Percentiles rank a stretch among this genome's conserved stretches.
These are phyloP conservation scores for Orbilia brochopaga DNA, from an alignment of 2,329 filamentous ascomycete genomes.

Conservation along the genomic window DNA sequence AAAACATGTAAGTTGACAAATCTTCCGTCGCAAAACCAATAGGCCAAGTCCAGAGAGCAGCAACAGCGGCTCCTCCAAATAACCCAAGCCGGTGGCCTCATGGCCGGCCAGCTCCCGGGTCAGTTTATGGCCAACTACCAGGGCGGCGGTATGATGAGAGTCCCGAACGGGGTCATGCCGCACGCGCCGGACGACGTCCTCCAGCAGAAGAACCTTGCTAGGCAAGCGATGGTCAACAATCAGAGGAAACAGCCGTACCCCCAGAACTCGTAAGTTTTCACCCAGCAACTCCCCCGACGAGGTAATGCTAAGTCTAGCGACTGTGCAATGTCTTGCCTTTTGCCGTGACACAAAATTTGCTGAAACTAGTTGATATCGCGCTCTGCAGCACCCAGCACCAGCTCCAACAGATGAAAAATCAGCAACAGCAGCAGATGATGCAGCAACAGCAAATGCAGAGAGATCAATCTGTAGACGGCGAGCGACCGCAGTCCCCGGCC, in stretches of 20 bases:
- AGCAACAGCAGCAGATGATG: slow-evolving; percentile 70
- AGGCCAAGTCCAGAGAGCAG: slow-evolving; percentile 71
- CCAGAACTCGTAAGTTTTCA: slow-evolving; percentile 45
- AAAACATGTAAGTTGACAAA: slow-evolving; percentile 53
- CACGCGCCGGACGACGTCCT: slow-evolving; percentile 52
- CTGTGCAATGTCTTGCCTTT: slow-evolving; percentile 49
- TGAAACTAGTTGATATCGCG: slow-evolving; percentile 51
- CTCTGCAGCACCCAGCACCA: slow-evolving; percentile 48
- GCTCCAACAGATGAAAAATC: slow-evolving; percentile 56
- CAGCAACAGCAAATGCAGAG: slow-evolving; percentile 68
- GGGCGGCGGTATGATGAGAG: slow-evolving; percentile 54
- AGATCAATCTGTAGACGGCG: slow-evolving; percentile 65
- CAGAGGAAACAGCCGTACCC: slow-evolving; percentile 51
- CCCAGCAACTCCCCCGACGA: slow-evolving; percentile 11
- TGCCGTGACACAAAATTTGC: slow-evolving; percentile 51
- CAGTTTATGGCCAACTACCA: slow-evolving; percentile 52
- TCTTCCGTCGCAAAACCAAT: slow-evolving; percentile 1
- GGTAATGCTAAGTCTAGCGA: slow-evolving; percentile 48
- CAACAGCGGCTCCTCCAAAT: slow-evolving; percentile 78
- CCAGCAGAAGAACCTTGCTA: slow-evolving; percentile 53
- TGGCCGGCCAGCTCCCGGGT: slow-evolving; percentile 53
- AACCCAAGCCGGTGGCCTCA: slow-evolving; percentile 56
- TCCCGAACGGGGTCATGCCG: slow-evolving; percentile 54
- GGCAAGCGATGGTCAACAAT: slow-evolving; percentile 55
- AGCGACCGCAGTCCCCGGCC: slow-evolving; percentile 63